Evolutionary conservation across 176 grass and related monocot genomes (phyloP).

Genomic region (Luzula sylvatica): DNA sequence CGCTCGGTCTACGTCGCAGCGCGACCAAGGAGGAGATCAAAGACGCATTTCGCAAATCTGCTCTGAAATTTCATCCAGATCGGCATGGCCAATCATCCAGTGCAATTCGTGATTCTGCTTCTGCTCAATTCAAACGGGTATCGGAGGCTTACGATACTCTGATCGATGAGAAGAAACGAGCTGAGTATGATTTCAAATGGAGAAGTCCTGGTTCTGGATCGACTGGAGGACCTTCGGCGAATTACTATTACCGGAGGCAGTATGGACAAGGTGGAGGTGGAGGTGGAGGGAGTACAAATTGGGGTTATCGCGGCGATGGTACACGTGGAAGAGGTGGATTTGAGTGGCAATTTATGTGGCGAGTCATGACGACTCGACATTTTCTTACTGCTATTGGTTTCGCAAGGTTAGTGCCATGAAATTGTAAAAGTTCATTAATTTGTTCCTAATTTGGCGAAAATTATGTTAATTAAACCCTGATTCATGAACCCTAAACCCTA

Average conservation of each 20-base stretch:
- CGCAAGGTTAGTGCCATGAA: neutral
- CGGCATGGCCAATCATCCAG: conserved; percentile 9
- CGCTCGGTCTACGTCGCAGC: neutral
- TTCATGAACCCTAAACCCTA: too few species aligned
- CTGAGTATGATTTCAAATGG: conserved; percentile 10
- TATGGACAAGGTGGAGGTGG: neutral
- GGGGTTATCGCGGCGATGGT: neutral
- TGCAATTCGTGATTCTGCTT: neutral
- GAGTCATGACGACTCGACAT: neutral
- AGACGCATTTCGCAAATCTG: conserved; percentile 4
- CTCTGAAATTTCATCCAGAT: conserved; percentile 10
- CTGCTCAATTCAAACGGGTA: neutral
- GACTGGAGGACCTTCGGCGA: neutral
- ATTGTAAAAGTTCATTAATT: too few species aligned
- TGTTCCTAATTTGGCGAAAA: too few species aligned
- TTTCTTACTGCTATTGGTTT: conserved; percentile 7
- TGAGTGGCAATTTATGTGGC: neutral
- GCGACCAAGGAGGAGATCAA: conserved; percentile 15
- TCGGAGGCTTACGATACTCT: conserved; percentile 19
- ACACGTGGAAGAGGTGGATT: neutral
- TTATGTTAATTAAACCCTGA: too few species aligned
- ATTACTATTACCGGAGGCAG: neutral
- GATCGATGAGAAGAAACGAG: neutral
- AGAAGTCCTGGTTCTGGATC: conserved; percentile 1
- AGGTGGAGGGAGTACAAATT: neutral